Evolutionary conservation across 179 eudicot species (phyloP), one percentile per base, ranked within the genome.

Genomic region (Spergularia azorica): DNA sequence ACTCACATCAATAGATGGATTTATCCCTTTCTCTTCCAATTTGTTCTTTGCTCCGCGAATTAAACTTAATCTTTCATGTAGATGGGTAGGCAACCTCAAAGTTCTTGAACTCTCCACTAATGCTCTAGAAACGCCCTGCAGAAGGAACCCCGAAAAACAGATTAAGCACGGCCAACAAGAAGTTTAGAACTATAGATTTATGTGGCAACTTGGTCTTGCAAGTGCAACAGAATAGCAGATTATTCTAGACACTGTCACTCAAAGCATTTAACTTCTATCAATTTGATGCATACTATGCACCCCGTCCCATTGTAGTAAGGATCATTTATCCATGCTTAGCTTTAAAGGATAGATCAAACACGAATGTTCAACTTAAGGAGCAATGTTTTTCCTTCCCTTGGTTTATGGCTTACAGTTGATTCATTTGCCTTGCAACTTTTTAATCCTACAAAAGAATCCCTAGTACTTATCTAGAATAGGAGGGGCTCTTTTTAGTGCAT

Each of bases 101-200:
- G 94, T 91, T 86, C 92, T 86, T 63, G 99, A 91, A 82, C 83
- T 91, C 67, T 90, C 97, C 76, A 89, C 87, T 73, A 91, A 77
- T 77, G 99, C 90, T 86, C 88, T 90, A 46, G 95, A 90, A 72
- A 95, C 90, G 74, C 99, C 99, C 99, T 95, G 96, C 67, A 78
- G 51, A 74, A 66, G 64, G 81, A 54, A 60, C 43, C 68, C 6
- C 57, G 21, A 68, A 68, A 20, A 9, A 9, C 20, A 17, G 72
- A 68, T n/a, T 18, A n/a, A 48, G 59, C 72, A 68, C 9, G 6
- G 48, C 26, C 26, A 43, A 12, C 70, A 66, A 66, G 50, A 66
- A 67, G 54, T 41, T 9, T 61, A 5, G 2, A 18, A 1, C 8
- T 43, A 41, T 61, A 5, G 2, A 18, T 8, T 43, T 43, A 41